Percentiles rank a stretch among this genome's conserved stretches.
Evolutionary conservation across 257 asterid genomes (phyloP).

Genomic region (Solanum rostratum): DNA sequence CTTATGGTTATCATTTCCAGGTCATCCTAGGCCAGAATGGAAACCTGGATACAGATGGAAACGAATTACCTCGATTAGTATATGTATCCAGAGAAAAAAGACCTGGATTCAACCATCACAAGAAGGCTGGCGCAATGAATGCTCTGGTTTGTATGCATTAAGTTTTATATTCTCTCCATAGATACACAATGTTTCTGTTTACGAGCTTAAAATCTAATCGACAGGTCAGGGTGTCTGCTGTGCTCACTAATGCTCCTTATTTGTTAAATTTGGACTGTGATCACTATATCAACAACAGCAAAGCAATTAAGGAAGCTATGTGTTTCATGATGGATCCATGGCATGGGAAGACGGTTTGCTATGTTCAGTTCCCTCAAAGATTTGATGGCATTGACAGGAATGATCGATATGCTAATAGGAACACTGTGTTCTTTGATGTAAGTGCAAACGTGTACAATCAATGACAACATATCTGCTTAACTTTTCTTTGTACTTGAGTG

Average conservation of each 20-base stretch:
- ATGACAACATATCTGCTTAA: neutral
- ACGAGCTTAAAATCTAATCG: neutral
- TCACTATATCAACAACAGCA: constrained; percentile 17
- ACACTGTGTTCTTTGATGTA: constrained; percentile 20
- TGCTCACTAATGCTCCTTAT: constrained; percentile 17
- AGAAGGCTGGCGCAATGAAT: constrained; percentile 38
- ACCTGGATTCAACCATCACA: constrained; percentile 29
- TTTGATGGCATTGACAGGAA: constrained; percentile 17
- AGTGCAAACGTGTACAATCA: neutral
- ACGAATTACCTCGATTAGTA: constrained; percentile 14
- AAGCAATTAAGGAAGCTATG: constrained; percentile 17
- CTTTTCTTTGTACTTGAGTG: neutral
- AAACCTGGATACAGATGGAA: constrained; percentile 7
- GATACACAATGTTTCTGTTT: neutral
- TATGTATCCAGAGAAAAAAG: constrained; percentile 31
- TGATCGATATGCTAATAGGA: constrained; percentile 16
- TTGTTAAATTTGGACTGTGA: constrained; percentile 19
- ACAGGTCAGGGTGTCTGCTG: constrained; percentile 17
- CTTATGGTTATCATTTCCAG: constrained; percentile 1
- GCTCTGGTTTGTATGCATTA: constrained; percentile 13
- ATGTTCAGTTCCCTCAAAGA: constrained; percentile 18
- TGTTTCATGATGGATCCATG: constrained; percentile 21
- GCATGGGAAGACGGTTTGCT: constrained; percentile 7
- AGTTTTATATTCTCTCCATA: neutral
- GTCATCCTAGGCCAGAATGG: constrained; percentile 19